Evolutionary conservation across 2,329 filamentous ascomycete genomes (phyloP).

Genomic region (Thielaviopsis euricoi): DNA sequence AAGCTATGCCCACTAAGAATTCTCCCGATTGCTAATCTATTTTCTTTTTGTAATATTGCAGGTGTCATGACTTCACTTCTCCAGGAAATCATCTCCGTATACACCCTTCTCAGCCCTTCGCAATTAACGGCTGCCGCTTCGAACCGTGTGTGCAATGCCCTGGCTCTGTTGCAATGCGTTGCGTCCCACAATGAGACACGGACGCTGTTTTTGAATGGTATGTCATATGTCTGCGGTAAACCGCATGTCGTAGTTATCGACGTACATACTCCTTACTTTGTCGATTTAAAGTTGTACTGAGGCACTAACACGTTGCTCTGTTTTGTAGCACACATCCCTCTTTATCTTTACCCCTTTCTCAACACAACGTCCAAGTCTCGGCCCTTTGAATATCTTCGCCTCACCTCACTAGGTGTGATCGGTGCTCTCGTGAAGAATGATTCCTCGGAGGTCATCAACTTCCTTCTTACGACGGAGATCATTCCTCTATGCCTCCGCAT

Average conservation of each 20-base stretch:
- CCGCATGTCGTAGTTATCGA: neutral
- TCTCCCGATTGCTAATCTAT: neutral
- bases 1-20: slow-evolving; percentile 9
- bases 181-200: slow-evolving; percentile 94
- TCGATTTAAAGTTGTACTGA: neutral
- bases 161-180: slow-evolving; percentile 90
- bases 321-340: slow-evolving; percentile 70
- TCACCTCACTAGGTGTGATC: slow-evolving; percentile 92
- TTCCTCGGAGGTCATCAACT: slow-evolving; percentile 96
- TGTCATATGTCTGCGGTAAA: slow-evolving; percentile 14
- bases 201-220: slow-evolving; percentile 84
- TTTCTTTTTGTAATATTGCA: slow-evolving; percentile 20
- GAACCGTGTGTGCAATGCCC: slow-evolving; percentile 92
- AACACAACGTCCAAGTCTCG: slow-evolving; percentile 98
- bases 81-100: slow-evolving; percentile 97
- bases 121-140: slow-evolving; percentile 95
- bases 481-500: slow-evolving; percentile 94
- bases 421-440: slow-evolving; percentile 97
- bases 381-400: slow-evolving; percentile 89
- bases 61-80: slow-evolving; percentile 96
- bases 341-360: slow-evolving; percentile 94
- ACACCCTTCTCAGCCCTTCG: slow-evolving; percentile 88
- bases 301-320: neutral
- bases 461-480: slow-evolving; percentile 93
- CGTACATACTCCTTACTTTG: neutral